These are phyloP conservation scores for Plasmodium reichenowi DNA, from an alignment of 169 alveolate species.

Conservation along the genomic window DNA sequence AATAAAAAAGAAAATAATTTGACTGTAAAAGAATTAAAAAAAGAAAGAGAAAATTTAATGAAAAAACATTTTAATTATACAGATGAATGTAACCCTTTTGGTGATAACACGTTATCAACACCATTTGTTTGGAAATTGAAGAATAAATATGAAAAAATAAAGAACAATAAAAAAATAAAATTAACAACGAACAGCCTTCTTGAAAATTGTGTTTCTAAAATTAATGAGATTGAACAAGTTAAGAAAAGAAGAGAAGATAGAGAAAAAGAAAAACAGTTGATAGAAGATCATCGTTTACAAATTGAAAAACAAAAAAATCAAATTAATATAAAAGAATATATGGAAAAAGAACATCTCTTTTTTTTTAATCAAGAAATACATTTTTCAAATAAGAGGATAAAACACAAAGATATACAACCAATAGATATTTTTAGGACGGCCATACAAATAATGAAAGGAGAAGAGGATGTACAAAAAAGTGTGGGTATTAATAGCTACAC, in stretches of 20 bases:
- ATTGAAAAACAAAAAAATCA: slow-evolving; percentile 77
- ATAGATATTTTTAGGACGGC: slow-evolving; percentile 30
- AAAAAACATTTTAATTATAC: slow-evolving; percentile 84
- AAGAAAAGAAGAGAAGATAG: slow-evolving; percentile 79
- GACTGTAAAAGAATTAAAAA: slow-evolving; percentile 48
- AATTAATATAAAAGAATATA: slow-evolving; percentile 81
- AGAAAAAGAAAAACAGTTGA: slow-evolving; percentile 76
- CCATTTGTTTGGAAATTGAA: slow-evolving; percentile 86
- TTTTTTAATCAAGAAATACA: slow-evolving; percentile 79
- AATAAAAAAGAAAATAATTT: slow-evolving; percentile 2
- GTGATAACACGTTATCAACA: slow-evolving; percentile 83
- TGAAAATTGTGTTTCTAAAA: slow-evolving; percentile 34
- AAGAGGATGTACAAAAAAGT: background rate
- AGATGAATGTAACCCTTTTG: slow-evolving; percentile 89
- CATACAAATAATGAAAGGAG: background rate
- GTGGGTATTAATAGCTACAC: too few relatives aligned
- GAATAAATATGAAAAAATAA: slow-evolving; percentile 54
- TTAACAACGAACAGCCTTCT: slow-evolving; percentile 74
- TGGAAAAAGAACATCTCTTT: slow-evolving; percentile 77
- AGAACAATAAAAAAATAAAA: slow-evolving; percentile 40
- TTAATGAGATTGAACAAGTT: slow-evolving; percentile 81
- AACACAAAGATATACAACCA: slow-evolving; percentile 18
- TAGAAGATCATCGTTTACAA: slow-evolving; percentile 73
- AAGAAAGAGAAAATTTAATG: slow-evolving; percentile 71
- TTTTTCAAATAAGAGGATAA: slow-evolving; percentile 32